phyloP scores from a whole-genome alignment of 2,329 filamentous ascomycete species.

The Macrophomina tecta region DNA sequence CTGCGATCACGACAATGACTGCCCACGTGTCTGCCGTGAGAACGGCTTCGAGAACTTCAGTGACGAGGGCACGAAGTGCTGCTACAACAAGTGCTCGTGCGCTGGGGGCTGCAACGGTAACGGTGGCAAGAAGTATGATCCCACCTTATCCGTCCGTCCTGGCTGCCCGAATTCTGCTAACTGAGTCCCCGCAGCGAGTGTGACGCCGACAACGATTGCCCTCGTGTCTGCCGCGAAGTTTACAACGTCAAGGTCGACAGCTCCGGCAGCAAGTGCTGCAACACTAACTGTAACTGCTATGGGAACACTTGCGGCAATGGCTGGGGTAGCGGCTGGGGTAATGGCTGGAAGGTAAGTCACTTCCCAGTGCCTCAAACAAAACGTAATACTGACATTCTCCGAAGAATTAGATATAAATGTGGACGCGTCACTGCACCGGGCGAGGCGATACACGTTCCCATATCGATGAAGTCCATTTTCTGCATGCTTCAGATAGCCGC shows the following conservation, averaged over 20 bases:
- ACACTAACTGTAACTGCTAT: not conserved
- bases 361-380: too few relatives aligned
- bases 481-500: too few relatives aligned
- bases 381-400: too few relatives aligned
- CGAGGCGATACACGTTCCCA: too few relatives aligned
- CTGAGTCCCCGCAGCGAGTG: not conserved
- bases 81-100: not conserved
- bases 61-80: conserved; percentile 9
- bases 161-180: not conserved
- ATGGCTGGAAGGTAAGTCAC: too few relatives aligned
- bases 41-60: not conserved
- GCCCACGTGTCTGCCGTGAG: not conserved
- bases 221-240: not conserved
- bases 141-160: not conserved
- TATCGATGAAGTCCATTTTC: too few relatives aligned
- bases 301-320: not conserved
- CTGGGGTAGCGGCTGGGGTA: not conserved
- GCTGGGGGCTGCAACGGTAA: not conserved
- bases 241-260: not conserved
- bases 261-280: not conserved
- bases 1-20: conserved; percentile 13
- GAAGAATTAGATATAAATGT: too few relatives aligned
- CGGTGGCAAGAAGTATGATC: not conserved
- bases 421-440: too few relatives aligned
- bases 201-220: not conserved